These are phyloP conservation scores for Talaromyces islandicus DNA, from an alignment of 2,329 filamentous ascomycete species.

Conservation along the genomic window DNA sequence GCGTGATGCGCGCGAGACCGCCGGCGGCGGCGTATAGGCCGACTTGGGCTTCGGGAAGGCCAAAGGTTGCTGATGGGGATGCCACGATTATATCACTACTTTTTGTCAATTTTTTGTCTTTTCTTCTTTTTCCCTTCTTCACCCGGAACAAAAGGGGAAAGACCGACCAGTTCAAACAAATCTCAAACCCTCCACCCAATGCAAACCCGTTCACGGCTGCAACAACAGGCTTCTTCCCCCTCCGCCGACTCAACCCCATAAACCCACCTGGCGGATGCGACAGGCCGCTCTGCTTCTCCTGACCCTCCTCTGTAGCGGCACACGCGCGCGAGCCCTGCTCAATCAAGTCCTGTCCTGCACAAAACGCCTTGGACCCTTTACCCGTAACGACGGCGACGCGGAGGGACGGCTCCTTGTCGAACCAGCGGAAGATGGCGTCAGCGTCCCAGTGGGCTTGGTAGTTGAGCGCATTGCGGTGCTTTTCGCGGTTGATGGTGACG, in stretches of 20 bases:
- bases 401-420: conserved; percentile 37
- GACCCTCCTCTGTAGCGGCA: conserved; percentile 16
- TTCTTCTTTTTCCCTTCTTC: not conserved
- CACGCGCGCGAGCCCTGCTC: conserved; percentile 29
- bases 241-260: conserved; percentile 49
- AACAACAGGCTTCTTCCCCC: conserved; percentile 66
- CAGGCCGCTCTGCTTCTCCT: conserved; percentile 10
- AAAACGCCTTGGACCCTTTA: conserved; percentile 38
- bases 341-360: conserved; percentile 39
- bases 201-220: conserved; percentile 74
- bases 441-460: conserved; percentile 36
- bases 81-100: conserved; percentile 63
- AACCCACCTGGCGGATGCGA: conserved; percentile 46
- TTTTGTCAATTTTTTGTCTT: conserved; percentile 20
- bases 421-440: conserved; percentile 39
- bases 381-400: conserved; percentile 40
- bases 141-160: not conserved
- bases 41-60: conserved; percentile 63
- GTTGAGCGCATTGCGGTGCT: conserved; percentile 41
- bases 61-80: conserved; percentile 52
- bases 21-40: conserved; percentile 68
- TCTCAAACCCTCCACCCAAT: conserved; percentile 72
- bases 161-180: conserved; percentile 76
- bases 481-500: conserved; percentile 41
- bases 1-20: conserved; percentile 60